Evolutionary conservation across 1,139 yeast species (phyloP), one percentile per base, ranked within the genome.

Genomic region (Saccharomyces pastorianus): DNA sequence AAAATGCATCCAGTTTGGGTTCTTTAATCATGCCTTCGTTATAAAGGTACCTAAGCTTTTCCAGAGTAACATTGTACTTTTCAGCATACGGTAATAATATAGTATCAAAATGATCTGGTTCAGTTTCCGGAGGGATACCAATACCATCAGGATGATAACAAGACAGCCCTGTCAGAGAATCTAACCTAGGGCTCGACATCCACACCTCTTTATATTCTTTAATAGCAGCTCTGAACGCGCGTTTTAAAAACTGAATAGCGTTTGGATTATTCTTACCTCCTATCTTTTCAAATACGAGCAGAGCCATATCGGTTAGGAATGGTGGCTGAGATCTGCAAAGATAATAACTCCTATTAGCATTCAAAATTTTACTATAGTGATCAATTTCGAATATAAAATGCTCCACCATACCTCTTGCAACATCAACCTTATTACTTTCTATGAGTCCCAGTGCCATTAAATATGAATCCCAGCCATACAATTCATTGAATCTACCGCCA

Each of bases 381-480:
- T 83, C 76, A 64, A 93, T 90, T 67, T 95, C 97, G 71, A 85
- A 93, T 56, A 90, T 84, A 68, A 90, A 91, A 71, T 93, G 91
- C 66, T 87, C 93, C 9, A 93, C 89, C 95, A 93, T 89, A 0
- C 96, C 96, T 61, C 85, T 77, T 7, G 97, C 95, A 46, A 91
- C 76, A 42, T 84, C 86, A 3, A 77, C 64, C 8, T 82, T 76
- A 64, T 88, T 88, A 51, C 65, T 60, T 14, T 82, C 79, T 46
- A 93, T 70, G 51, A 93, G 75, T 1, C 99, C 99, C 32, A 91
- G 71, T 0, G 95, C 82, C 67, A 87, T 93, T 85, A 95, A 87
- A 68, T 93, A 93, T 1, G 97, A 89, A 70, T 93, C 99, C 99
- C 99, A 93, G 7, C 99, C 99, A 65, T 93, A 93, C 54, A 90